phyloP scores from a whole-genome alignment of 495 filamentous ascomycete species.

The Tuber microsphaerosporum region DNA sequence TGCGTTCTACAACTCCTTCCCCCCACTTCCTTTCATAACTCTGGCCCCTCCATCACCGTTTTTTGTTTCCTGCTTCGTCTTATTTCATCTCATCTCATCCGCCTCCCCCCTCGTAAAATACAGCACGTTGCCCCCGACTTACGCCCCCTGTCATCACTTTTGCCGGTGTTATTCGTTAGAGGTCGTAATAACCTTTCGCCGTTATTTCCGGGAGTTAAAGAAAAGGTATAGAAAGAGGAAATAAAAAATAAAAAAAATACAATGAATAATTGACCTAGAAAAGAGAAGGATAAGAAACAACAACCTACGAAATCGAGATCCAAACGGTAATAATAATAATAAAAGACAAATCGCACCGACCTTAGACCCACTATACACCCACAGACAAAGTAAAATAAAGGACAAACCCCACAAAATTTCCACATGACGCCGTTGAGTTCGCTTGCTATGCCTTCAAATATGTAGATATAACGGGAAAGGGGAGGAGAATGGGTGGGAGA shows the following conservation, averaged over 20 bases:
- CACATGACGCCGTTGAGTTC: slow-evolving; percentile 38
- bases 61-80: not conserved
- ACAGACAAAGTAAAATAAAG: slow-evolving; percentile 34
- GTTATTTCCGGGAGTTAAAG: not conserved
- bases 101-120: not conserved
- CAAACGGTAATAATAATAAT: slow-evolving; percentile 11
- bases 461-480: not conserved
- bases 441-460: slow-evolving; percentile 13
- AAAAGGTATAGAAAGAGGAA: slow-evolving; percentile 7
- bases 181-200: not conserved
- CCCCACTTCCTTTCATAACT: slow-evolving; percentile 3
- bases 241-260: slow-evolving; percentile 14
- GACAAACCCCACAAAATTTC: slow-evolving; percentile 33
- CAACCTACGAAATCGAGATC: not conserved
- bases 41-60: not conserved
- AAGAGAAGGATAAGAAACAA: slow-evolving; percentile 23
- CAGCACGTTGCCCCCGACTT: not conserved
- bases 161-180: not conserved
- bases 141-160: not conserved
- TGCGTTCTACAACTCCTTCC: slow-evolving; percentile 34
- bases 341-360: slow-evolving; percentile 30
- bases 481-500: not conserved
- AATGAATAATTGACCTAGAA: slow-evolving; percentile 13
- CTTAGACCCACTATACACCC: slow-evolving; percentile 36
- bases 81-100: not conserved